Conservation (phyloP, 164 flowering plant genomes). For the Santalum album region DNA sequence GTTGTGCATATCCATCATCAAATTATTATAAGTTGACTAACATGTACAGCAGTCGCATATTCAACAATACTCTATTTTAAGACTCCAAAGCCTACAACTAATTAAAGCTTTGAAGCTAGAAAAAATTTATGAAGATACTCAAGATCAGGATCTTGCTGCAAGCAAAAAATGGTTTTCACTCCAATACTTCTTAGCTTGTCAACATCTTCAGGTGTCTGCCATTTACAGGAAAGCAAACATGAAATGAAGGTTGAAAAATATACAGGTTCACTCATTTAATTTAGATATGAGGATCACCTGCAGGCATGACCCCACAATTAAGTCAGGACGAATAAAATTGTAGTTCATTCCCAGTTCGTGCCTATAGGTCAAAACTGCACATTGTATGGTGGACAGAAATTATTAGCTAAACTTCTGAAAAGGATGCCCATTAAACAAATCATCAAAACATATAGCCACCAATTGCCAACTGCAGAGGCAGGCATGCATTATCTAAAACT, state of each 20-base stretch:
- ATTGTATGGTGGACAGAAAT: constrained; percentile 3
- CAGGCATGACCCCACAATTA: constrained; percentile 95
- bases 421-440: too few species aligned
- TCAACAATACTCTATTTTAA: not conserved
- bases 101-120: not conserved
- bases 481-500: too few species aligned
- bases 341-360: constrained; percentile 97
- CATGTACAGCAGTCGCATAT: not conserved
- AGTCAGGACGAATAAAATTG: constrained; percentile 80
- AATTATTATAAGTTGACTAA: not conserved
- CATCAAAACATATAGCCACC: too few species aligned
- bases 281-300: constrained; percentile 46
- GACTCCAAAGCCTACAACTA: not conserved
- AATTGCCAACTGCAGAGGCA: too few species aligned
- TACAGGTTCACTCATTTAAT: not conserved
- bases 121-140: constrained; percentile 62
- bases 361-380: constrained; percentile 82
- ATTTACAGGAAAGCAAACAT: constrained; percentile 2
- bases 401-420: constrained; percentile 5
- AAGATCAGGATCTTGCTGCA: constrained; percentile 89
- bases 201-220: constrained; percentile 82
- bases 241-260: not conserved
- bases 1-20: constrained; percentile 7
- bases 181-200: constrained; percentile 84
- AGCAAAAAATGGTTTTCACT: constrained; percentile 88